phyloP scores from a whole-genome alignment of 169 alveolate species.

The Plasmodium knowlesi region DNA sequence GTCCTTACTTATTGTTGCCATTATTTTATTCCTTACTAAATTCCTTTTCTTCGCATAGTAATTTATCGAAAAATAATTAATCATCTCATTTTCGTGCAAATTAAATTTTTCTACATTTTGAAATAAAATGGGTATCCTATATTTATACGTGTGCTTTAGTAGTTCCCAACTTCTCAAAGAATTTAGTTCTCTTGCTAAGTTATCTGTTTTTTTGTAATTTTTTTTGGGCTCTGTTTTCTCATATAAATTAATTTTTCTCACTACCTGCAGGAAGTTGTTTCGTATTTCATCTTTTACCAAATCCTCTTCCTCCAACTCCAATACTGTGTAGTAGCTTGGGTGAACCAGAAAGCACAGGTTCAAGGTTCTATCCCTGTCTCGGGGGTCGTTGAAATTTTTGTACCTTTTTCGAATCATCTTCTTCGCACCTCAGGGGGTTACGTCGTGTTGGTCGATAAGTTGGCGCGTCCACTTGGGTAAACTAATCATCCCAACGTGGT shows the following conservation, averaged over 20 bases:
- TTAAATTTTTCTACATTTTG: conserved; percentile 24
- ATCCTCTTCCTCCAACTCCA: conserved; percentile 46
- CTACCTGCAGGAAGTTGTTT: not conserved
- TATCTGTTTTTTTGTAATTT: conserved; percentile 24
- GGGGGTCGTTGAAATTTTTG: conserved; percentile 24
- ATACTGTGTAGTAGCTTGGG: conserved; percentile 27
- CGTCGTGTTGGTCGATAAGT: not conserved
- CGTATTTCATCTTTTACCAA: conserved; percentile 6
- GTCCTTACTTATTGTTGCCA: not conserved
- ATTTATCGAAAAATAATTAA: conserved; percentile 23
- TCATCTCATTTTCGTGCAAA: conserved; percentile 8
- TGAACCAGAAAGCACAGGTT: conserved; percentile 28
- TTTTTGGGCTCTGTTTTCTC: conserved; percentile 28
- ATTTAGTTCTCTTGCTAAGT: conserved; percentile 24
- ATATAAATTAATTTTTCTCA: conserved; percentile 23
- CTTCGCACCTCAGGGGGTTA: not conserved
- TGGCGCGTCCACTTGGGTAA: not conserved
- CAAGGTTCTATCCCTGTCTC: not conserved
- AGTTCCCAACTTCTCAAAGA: conserved; percentile 32
- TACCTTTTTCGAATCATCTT: conserved; percentile 42
- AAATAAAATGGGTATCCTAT: conserved; percentile 37
- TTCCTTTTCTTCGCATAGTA: conserved; percentile 6
- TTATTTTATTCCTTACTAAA: conserved; percentile 15
- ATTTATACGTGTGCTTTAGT: conserved; percentile 48
- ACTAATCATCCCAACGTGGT: not conserved